Conservation (phyloP, 75 land plant genomes). For the Sequoia sempervirens region DNA sequence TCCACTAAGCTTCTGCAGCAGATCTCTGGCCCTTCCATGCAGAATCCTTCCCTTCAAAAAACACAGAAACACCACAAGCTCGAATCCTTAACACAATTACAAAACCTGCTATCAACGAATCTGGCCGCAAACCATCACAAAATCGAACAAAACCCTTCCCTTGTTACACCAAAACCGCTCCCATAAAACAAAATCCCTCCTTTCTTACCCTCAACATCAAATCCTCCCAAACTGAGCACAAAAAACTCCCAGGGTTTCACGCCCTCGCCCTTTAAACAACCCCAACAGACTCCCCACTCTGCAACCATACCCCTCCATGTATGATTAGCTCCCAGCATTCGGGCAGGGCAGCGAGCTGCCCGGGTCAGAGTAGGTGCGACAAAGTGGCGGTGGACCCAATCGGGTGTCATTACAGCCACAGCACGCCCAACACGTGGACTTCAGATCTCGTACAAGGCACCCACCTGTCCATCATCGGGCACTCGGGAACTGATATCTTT, state of each 20-base stretch:
- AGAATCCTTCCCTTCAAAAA: neutral
- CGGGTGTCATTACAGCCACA: neutral
- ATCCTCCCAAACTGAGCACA: neutral
- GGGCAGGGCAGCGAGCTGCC: slow-evolving; percentile 1
- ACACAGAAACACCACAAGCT: neutral
- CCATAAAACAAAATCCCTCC: neutral
- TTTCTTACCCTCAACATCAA: neutral
- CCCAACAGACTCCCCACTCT: neutral
- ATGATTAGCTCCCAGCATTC: neutral
- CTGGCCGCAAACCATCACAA: neutral
- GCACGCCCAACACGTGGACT: neutral
- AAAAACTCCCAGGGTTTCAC: neutral
- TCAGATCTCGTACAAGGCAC: neutral
- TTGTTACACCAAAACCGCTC: neutral
- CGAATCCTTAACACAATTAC: neutral
- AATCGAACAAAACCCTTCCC: neutral
- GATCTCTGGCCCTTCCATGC: slow-evolving; percentile 40
- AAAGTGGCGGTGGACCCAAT: slow-evolving; percentile 6
- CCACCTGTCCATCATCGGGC: slow-evolving; percentile 2
- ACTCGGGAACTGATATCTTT: slow-evolving; percentile 9
- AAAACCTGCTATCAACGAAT: neutral
- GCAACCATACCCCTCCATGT: neutral
- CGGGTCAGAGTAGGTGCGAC: slow-evolving; percentile 14
- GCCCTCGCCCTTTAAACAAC: neutral
- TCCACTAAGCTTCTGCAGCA: slow-evolving; percentile 22